Conservation (phyloP, 306 rosid species). For the Lablab purpureus region DNA sequence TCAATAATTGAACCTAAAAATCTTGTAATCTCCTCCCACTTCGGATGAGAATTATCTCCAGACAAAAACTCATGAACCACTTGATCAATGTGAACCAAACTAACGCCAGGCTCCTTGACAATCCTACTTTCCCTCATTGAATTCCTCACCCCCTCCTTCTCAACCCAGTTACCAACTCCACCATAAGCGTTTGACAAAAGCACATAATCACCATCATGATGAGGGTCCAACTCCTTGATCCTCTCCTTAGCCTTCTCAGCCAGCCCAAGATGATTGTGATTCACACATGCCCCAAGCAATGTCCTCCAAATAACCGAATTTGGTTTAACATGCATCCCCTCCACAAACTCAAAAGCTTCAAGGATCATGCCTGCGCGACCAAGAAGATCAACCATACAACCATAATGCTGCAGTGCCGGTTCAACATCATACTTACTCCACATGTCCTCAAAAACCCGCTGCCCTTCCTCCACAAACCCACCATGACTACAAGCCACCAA, state of each 20-base stretch:
- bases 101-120: conserved; percentile 61
- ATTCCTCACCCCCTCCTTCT: conserved; percentile 58
- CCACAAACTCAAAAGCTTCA: conserved; percentile 67
- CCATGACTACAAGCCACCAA: conserved; percentile 77
- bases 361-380: conserved; percentile 65
- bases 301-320: conserved; percentile 73
- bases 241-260: conserved; percentile 63
- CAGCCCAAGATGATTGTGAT: conserved; percentile 54
- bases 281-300: conserved; percentile 71
- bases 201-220: conserved; percentile 65
- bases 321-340: conserved; percentile 59
- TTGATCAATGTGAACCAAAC: conserved; percentile 61
- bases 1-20: conserved; percentile 53
- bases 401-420: conserved; percentile 68
- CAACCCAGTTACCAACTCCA: conserved; percentile 65
- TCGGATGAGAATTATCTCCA: conserved; percentile 63
- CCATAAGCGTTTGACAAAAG: conserved; percentile 71
- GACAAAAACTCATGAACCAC: conserved; percentile 65
- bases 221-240: conserved; percentile 59
- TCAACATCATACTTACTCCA: conserved; percentile 45
- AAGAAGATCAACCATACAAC: conserved; percentile 72
- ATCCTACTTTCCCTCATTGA: conserved; percentile 62
- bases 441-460: conserved; percentile 55
- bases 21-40: conserved; percentile 51
- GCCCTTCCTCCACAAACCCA: conserved; percentile 67